Percentiles rank a stretch among this genome's conserved stretches.
These are phyloP conservation scores for Saturnispora diversa DNA, from an alignment of 805 yeast genomes.

Conservation along the genomic window DNA sequence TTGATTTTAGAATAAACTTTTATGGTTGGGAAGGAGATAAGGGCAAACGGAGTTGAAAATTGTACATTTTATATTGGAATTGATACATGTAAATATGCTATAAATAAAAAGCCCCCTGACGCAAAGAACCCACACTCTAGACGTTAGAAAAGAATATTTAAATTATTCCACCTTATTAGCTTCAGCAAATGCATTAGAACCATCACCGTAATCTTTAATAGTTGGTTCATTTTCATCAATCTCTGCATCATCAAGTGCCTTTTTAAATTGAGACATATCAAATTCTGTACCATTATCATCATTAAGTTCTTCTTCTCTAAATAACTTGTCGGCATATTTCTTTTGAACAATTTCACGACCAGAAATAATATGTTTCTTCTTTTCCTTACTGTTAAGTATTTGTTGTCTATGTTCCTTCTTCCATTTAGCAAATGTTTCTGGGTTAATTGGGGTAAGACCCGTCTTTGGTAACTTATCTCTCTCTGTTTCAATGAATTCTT, in stretches of 20 bases:
- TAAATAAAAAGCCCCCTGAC: constrained; percentile 1
- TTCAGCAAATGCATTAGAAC: constrained; percentile 34
- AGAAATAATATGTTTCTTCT: constrained; percentile 31
- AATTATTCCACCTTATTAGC: constrained; percentile 18
- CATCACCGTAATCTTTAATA: constrained; percentile 72
- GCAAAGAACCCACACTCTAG: constrained; percentile 19
- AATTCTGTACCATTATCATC: constrained; percentile 41
- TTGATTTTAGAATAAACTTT: not conserved
- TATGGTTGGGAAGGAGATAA: too few species aligned
- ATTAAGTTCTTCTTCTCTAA: constrained; percentile 43
- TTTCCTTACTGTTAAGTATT: constrained; percentile 34
- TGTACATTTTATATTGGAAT: too few species aligned
- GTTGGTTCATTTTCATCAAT: constrained; percentile 35
- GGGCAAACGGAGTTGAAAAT: too few species aligned
- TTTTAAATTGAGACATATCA: constrained; percentile 52
- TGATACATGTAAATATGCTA: not conserved
- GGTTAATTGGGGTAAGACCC: constrained; percentile 78
- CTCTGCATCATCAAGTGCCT: constrained; percentile 45
- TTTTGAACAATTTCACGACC: constrained; percentile 65
- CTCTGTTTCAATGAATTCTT: constrained; percentile 92
- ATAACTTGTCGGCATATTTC: constrained; percentile 49
- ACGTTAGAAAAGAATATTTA: not conserved
- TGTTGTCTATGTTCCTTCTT: constrained; percentile 58
- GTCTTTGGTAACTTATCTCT: constrained; percentile 72
- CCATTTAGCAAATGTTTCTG: constrained; percentile 77